Conservation (phyloP, 371 early-diverging fungal species). For the Mortierella sp. region DNA sequence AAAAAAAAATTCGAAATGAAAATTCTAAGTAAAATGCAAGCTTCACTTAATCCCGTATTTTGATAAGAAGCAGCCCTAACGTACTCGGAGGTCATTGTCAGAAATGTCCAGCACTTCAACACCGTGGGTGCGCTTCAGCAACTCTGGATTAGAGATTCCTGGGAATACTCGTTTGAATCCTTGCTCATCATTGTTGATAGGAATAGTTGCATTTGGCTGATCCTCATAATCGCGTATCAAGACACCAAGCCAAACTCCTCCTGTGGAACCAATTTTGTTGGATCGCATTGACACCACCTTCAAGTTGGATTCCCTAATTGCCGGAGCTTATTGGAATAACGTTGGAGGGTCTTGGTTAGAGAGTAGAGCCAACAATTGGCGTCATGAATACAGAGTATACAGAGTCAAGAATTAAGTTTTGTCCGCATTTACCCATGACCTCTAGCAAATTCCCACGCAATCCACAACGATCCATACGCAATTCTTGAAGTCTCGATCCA, state of each 20-base stretch:
- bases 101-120: slow-evolving; percentile 63
- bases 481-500: slow-evolving; percentile 62
- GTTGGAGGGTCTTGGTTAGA: slow-evolving; percentile 1
- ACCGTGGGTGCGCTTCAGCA: slow-evolving; percentile 56
- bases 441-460: slow-evolving; percentile 66
- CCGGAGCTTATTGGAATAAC: slow-evolving; percentile 47
- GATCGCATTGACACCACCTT: slow-evolving; percentile 65
- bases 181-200: slow-evolving; percentile 55
- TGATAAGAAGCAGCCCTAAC: too few species aligned
- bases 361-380: background rate
- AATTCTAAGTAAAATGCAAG: too few species aligned
- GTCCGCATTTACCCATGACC: slow-evolving; percentile 56
- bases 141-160: slow-evolving; percentile 45
- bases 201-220: slow-evolving; percentile 34
- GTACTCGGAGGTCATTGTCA: slow-evolving; percentile 68
- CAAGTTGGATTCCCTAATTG: slow-evolving; percentile 65
- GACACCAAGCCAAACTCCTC: slow-evolving; percentile 73
- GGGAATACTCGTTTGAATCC: slow-evolving; percentile 56
- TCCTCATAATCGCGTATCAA: slow-evolving; percentile 75
- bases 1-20: too few species aligned
- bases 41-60: too few species aligned
- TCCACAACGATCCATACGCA: slow-evolving; percentile 71
- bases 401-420: background rate
- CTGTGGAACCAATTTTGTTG: slow-evolving; percentile 65
- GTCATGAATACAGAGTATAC: background rate